Evolutionary conservation across 106 monocot species (phyloP).

Genomic region (Dendrobium officinale): DNA sequence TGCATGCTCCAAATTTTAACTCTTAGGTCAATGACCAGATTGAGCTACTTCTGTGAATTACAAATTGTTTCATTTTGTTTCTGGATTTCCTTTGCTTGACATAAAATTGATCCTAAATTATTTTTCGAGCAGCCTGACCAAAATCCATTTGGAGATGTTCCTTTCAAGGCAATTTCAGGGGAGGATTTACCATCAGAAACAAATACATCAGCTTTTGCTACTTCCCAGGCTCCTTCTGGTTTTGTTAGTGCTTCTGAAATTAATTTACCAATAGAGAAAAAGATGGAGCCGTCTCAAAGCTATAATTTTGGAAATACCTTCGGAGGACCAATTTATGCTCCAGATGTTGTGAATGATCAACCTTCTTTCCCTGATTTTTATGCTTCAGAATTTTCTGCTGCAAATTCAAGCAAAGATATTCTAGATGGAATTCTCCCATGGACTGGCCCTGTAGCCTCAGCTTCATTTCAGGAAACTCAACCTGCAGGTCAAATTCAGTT

Average conservation of each 20-base stretch:
- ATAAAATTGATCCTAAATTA: neutral
- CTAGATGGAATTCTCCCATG: constrained; percentile 18
- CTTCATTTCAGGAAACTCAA: neutral
- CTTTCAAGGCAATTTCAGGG: constrained; percentile 36
- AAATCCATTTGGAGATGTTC: constrained; percentile 45
- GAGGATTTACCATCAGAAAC: constrained; percentile 13
- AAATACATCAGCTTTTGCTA: constrained; percentile 2
- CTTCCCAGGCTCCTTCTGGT: constrained; percentile 1
- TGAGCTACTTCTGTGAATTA: too few relatives aligned
- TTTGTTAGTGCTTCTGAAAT: neutral
- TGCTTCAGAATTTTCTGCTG: constrained; percentile 8
- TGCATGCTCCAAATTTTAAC: too few relatives aligned
- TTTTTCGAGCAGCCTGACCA: constrained; percentile 21
- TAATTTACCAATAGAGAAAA: neutral
- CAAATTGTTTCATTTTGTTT: neutral
- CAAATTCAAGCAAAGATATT: constrained; percentile 19
- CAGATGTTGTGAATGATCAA: too few relatives aligned
- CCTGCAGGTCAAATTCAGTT: neutral
- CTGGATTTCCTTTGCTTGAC: neutral
- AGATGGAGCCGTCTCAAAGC: constrained; percentile 4
- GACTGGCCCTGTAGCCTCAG: neutral
- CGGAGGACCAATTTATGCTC: too few relatives aligned
- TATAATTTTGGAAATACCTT: too few relatives aligned
- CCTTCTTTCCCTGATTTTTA: constrained; percentile 4
- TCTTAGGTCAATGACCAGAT: too few relatives aligned